Evolutionary conservation across 1,139 yeast species (phyloP).

Genomic region (Zhuliangozyma blackwelliae): DNA sequence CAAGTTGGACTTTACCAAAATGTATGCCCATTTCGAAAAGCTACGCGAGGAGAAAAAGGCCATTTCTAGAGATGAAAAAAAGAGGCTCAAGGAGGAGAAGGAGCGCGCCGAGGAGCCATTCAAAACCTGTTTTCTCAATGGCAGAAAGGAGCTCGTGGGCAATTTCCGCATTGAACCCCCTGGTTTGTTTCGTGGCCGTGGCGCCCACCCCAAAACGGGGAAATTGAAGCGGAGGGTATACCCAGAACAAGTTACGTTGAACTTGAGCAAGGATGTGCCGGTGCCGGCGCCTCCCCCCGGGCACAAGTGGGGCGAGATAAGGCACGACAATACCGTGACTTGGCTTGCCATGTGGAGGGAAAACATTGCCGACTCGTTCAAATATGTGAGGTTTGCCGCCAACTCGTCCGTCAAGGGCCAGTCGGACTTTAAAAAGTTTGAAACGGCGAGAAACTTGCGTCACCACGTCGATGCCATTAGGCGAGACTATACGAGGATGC

Average conservation of each 20-base stretch:
- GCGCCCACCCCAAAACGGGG: constrained; percentile 96
- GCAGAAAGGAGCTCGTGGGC: constrained; percentile 88
- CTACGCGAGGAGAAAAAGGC: constrained; percentile 70
- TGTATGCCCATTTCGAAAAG: constrained; percentile 67
- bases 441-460: constrained; percentile 83
- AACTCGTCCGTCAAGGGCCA: constrained; percentile 88
- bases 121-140: constrained; percentile 77
- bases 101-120: constrained; percentile 77
- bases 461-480: constrained; percentile 70
- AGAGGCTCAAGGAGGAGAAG: constrained; percentile 62
- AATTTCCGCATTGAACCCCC: constrained; percentile 96
- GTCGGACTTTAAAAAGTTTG: constrained; percentile 87
- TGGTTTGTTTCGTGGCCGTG: constrained; percentile 92
- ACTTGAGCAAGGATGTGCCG: constrained; percentile 67
- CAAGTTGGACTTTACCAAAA: constrained; percentile 75
- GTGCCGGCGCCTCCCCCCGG: constrained; percentile 86
- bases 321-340: constrained; percentile 84
- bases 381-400: constrained; percentile 89
- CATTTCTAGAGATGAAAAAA: constrained; percentile 68
- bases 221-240: constrained; percentile 74
- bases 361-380: constrained; percentile 76
- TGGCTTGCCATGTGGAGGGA: constrained; percentile 99
- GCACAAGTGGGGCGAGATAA: constrained; percentile 85
- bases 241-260: constrained; percentile 87
- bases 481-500: constrained; percentile 63